These are phyloP conservation scores for Boletus rufocinnamomeus DNA, from an alignment of 768 basidiomycete genomes.

Conservation along the genomic window DNA sequence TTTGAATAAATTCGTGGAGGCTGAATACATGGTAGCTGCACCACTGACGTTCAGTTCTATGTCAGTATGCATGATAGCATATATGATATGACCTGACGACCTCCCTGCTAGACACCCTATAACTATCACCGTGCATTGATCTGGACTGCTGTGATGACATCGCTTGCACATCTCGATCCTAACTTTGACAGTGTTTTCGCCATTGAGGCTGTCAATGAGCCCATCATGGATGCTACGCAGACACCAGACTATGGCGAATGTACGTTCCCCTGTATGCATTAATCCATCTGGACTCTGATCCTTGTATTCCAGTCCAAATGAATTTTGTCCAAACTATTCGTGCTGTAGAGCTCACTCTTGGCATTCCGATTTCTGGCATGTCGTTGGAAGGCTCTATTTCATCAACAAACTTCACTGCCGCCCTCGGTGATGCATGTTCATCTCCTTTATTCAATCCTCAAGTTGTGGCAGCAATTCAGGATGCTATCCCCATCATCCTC, in stretches of 20 bases:
- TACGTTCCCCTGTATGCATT: conserved; percentile 35
- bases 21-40: conserved; percentile 50
- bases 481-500: conserved; percentile 40
- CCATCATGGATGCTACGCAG: conserved; percentile 64
- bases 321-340: conserved; percentile 71
- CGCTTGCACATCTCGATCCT: conserved; percentile 68
- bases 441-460: conserved; percentile 28
- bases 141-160: conserved; percentile 83
- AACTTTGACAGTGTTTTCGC: conserved; percentile 64
- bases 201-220: conserved; percentile 79
- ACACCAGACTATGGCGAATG: conserved; percentile 75
- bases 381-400: conserved; percentile 18
- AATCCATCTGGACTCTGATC: neutral
- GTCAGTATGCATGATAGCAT: conserved; percentile 39
- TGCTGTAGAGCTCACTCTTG: conserved; percentile 61
- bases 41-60: conserved; percentile 69
- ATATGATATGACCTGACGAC: conserved; percentile 2
- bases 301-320: conserved; percentile 53
- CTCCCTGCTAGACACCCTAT: conserved; percentile 46
- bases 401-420: conserved; percentile 39
- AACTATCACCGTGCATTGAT: conserved; percentile 78
- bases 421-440: conserved; percentile 27
- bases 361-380: conserved; percentile 42
- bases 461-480: conserved; percentile 36
- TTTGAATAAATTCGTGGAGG: neutral